phyloP scores from a whole-genome alignment of 495 filamentous ascomycete species.

The Sabuloglossum arenarium region DNA sequence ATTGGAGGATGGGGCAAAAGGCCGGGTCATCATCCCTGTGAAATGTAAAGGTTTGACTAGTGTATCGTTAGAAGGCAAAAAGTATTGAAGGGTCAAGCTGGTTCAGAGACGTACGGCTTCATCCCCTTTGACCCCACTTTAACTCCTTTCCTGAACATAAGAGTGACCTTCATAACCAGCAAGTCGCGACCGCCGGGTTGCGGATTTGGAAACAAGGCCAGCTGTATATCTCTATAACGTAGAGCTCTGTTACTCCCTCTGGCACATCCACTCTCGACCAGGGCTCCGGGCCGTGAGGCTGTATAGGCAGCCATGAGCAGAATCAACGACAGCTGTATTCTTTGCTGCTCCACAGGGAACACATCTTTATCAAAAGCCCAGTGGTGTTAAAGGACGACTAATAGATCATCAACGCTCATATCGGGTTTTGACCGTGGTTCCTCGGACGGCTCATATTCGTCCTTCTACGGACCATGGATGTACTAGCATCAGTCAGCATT shows the following conservation, averaged over 20 bases:
- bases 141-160: neutral
- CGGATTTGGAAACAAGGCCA: neutral
- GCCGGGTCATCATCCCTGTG: neutral
- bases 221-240: neutral
- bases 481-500: neutral
- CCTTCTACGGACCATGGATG: neutral
- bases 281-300: neutral
- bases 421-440: neutral
- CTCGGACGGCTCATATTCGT: neutral
- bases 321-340: neutral
- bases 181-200: neutral
- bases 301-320: neutral
- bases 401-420: neutral
- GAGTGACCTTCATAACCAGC: neutral
- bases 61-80: no score
- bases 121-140: neutral
- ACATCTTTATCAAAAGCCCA: neutral
- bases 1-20: neutral
- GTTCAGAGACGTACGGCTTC: neutral
- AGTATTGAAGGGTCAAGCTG: no score
- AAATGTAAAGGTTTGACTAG: neutral
- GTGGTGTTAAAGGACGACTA: neutral
- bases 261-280: neutral
- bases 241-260: neutral
- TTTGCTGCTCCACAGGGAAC: neutral